phyloP scores from a whole-genome alignment of 768 basidiomycete species.

The Kwoniella sp. region DNA sequence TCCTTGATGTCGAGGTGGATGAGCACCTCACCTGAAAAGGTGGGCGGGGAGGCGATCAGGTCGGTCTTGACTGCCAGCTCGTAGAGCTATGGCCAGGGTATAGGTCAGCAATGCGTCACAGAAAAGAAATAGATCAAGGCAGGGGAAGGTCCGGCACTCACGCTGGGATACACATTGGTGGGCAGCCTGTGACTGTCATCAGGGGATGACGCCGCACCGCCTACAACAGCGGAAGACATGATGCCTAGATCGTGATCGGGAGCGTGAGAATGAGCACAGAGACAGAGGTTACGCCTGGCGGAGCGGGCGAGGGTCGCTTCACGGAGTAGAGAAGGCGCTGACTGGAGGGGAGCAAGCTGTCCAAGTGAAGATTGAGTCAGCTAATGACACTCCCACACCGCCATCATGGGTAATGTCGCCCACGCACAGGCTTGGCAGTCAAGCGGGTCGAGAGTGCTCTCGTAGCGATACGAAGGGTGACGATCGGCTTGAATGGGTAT shows the following conservation, averaged over 20 bases:
- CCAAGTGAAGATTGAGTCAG: too few relatives aligned
- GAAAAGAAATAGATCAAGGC: not conserved
- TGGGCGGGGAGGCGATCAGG: conserved; percentile 59
- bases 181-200: conserved; percentile 14
- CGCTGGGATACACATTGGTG: conserved; percentile 20
- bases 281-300: conserved; percentile 5
- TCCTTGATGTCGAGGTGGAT: conserved; percentile 29
- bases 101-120: not conserved
- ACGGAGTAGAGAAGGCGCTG: not conserved
- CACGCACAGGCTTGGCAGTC: too few relatives aligned
- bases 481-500: not conserved
- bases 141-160: not conserved
- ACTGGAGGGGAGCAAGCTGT: too few relatives aligned
- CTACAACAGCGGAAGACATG: conserved; percentile 8
- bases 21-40: conserved; percentile 61
- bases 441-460: too few relatives aligned
- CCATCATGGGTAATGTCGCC: too few relatives aligned
- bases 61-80: conserved; percentile 56
- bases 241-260: not conserved
- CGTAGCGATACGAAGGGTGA: too few relatives aligned
- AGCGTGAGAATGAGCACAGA: conserved; percentile 9
- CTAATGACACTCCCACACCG: too few relatives aligned
- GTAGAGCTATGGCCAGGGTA: conserved; percentile 37
- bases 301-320: not conserved
- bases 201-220: conserved; percentile 6